These are phyloP conservation scores for Urochloa ruziziensis DNA, from an alignment of 176 grass and related monocot species.

Conservation along the genomic window DNA sequence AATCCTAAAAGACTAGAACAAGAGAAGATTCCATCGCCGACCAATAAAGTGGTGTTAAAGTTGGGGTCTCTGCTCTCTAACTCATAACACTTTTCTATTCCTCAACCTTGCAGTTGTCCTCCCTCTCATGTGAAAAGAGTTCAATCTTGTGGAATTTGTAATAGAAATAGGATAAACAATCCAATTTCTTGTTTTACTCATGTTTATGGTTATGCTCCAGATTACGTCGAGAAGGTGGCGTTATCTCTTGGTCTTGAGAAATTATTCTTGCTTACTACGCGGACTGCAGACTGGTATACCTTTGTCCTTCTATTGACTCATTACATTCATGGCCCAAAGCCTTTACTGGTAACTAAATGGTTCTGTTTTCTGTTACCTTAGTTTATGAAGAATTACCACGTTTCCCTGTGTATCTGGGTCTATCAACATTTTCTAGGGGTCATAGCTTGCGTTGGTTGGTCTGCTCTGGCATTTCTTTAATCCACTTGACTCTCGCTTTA, in stretches of 20 bases:
- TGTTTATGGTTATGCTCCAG: conserved; percentile 50
- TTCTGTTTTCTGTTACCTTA: neutral
- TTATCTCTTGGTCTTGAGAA: conserved; percentile 64
- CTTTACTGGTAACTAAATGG: neutral
- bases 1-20: neutral
- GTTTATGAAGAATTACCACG: neutral
- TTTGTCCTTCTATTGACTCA: conserved; percentile 12
- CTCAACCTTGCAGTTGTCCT: neutral
- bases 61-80: neutral
- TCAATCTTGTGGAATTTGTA: conserved; percentile 4
- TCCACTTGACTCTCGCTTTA: neutral
- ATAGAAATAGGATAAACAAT: neutral
- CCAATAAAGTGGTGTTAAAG: neutral
- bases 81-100: neutral
- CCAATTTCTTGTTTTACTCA: neutral
- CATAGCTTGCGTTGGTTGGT: neutral
- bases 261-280: conserved; percentile 92
- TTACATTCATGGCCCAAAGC: neutral
- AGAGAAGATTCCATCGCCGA: neutral
- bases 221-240: conserved; percentile 83
- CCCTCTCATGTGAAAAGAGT: neutral
- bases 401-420: neutral
- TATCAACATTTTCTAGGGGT: neutral
- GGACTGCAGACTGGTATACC: conserved; percentile 82
- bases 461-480: neutral